Percentiles rank a stretch among this genome's conserved stretches.
Evolutionary conservation across 208 protist species (phyloP).

Genomic region (Naegleria lovaniensis): DNA sequence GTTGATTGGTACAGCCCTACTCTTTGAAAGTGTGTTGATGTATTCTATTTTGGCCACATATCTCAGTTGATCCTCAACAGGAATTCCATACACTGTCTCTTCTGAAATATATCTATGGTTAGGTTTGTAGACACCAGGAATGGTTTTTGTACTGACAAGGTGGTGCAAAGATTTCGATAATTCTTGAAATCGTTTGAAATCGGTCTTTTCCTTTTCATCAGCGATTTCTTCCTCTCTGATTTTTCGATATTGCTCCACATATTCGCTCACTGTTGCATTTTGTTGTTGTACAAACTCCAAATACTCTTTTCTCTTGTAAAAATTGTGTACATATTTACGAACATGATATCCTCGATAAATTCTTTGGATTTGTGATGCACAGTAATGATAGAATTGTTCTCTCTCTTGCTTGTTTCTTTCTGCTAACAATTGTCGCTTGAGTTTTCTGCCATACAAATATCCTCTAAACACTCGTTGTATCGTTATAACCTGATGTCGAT

Average conservation of each 20-base stretch:
- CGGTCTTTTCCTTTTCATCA: neutral
- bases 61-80: conserved; percentile 13
- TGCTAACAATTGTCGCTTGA: neutral
- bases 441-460: neutral
- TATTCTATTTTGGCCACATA: neutral
- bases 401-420: neutral
- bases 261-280: neutral
- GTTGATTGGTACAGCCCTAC: neutral
- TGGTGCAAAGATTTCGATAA: neutral
- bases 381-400: neutral
- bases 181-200: neutral
- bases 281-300: neutral
- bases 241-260: neutral
- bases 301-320: conserved; percentile 1
- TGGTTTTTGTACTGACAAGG: neutral
- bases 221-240: neutral
- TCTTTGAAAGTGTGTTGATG: neutral
- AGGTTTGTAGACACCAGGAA: conserved; percentile 21
- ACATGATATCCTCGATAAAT: neutral
- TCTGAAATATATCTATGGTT: neutral
- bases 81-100: neutral
- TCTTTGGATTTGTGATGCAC: conserved; percentile 13
- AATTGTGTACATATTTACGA: conserved; percentile 11
- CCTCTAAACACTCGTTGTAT: neutral
- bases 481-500: neutral